Conservation (phyloP, 257 asterid genomes). For the Solanum chmielewskii region DNA sequence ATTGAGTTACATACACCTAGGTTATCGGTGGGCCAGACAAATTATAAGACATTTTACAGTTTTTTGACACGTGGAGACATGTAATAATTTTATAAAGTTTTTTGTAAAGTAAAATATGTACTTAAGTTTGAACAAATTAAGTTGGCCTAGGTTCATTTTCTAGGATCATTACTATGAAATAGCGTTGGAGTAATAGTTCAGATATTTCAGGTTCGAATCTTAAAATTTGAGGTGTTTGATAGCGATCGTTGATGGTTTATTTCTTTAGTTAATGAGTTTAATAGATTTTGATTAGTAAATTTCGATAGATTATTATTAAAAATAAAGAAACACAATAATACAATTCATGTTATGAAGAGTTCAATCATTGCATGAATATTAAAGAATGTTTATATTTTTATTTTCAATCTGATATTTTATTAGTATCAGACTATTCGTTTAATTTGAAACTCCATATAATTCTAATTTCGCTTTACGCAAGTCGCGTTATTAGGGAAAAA, state of each 20-base stretch:
- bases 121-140: not conserved
- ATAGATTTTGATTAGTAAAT: too few species aligned
- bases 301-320: too few species aligned
- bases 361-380: not conserved
- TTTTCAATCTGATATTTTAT: too few species aligned
- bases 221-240: not conserved
- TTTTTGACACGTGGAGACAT: not conserved
- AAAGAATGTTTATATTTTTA: not conserved
- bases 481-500: not conserved
- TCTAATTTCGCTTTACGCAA: not conserved
- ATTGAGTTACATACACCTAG: conserved; percentile 51
- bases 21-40: conserved; percentile 36
- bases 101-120: not conserved
- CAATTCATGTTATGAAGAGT: not conserved
- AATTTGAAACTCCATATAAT: not conserved
- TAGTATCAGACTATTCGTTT: not conserved
- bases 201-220: not conserved
- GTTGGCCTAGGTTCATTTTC: not conserved
- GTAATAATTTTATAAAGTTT: not conserved
- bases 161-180: too few species aligned
- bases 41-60: not conserved
- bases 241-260: not conserved
- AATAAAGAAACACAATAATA: too few species aligned
- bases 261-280: too few species aligned
- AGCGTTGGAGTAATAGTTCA: not conserved